Conservation (phyloP, 306 rosid species). For the Acacia acuminata region DNA sequence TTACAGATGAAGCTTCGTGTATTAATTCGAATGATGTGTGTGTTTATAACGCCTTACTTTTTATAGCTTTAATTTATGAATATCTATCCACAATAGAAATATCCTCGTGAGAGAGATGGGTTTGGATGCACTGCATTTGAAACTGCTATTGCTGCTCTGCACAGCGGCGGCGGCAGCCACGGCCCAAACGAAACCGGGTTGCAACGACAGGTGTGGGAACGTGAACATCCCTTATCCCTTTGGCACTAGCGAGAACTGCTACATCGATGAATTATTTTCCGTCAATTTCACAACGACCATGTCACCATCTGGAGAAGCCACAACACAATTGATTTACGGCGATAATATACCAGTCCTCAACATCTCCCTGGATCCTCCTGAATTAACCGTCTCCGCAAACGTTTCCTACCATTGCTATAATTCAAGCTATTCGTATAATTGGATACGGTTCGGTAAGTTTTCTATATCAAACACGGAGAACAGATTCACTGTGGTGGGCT, state of each 20-base stretch:
- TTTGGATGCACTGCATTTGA: background rate
- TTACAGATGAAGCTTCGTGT: too few species aligned
- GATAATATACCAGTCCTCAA: background rate
- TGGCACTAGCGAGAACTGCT: background rate
- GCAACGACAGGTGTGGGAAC: background rate
- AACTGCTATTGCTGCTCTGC: background rate
- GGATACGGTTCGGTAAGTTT: too few species aligned
- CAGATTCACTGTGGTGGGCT: too few species aligned
- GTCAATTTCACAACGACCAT: background rate
- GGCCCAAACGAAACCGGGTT: background rate
- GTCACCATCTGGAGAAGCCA: background rate
- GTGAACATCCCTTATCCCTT: constrained; percentile 20
- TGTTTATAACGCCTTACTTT: too few species aligned
- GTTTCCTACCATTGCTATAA: background rate
- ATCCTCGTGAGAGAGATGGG: too few species aligned
- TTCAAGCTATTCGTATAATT: too few species aligned
- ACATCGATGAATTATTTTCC: background rate
- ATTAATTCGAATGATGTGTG: too few species aligned
- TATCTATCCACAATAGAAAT: too few species aligned
- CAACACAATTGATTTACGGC: background rate
- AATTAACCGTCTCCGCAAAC: background rate
- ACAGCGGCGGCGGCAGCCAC: background rate
- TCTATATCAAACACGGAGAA: too few species aligned
- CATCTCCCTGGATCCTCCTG: background rate
- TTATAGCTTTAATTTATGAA: too few species aligned